Percentiles rank a stretch among this genome's conserved stretches.
These are phyloP conservation scores for Eremothecium gossypii DNA, from an alignment of 1,139 yeast genomes.

Conservation along the genomic window DNA sequence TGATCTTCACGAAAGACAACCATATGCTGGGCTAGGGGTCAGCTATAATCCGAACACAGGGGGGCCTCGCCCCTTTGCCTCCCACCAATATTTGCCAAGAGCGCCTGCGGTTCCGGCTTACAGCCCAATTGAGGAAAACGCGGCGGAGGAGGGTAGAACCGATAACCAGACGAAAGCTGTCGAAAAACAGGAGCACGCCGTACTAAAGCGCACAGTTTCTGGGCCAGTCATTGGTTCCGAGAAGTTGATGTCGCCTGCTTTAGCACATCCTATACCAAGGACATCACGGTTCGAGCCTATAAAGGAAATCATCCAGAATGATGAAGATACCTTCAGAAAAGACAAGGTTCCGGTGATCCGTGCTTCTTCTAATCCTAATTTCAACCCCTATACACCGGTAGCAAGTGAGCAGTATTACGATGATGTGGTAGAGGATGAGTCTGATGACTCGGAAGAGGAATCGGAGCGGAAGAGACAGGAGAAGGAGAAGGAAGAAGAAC, in stretches of 20 bases:
- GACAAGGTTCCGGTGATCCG: constrained; percentile 14
- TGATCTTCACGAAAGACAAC: too few species aligned
- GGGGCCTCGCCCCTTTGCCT: too few species aligned
- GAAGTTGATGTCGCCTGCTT: not conserved
- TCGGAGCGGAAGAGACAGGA: constrained; percentile 15
- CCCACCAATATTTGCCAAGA: too few species aligned
- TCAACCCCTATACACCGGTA: constrained; percentile 13
- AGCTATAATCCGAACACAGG: too few species aligned
- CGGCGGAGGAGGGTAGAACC: too few species aligned
- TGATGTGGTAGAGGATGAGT: constrained; percentile 39
- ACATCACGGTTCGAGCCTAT: constrained; percentile 2
- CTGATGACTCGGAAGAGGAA: constrained; percentile 28
- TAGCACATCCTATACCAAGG: constrained; percentile 2
- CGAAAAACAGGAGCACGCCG: too few species aligned
- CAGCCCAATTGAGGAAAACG: too few species aligned
- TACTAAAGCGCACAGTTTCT: not conserved
- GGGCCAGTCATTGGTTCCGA: not conserved
- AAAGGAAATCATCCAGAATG: constrained; percentile 1
- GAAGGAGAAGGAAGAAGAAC: constrained; percentile 15
- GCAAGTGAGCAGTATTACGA: constrained; percentile 32
- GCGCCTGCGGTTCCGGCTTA: too few species aligned
- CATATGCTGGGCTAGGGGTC: too few species aligned
- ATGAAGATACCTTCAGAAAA: constrained; percentile 2
- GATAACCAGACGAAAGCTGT: too few species aligned
- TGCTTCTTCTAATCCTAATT: constrained; percentile 11